Conservation (phyloP, 83 land plant species). For the Picea abies region DNA sequence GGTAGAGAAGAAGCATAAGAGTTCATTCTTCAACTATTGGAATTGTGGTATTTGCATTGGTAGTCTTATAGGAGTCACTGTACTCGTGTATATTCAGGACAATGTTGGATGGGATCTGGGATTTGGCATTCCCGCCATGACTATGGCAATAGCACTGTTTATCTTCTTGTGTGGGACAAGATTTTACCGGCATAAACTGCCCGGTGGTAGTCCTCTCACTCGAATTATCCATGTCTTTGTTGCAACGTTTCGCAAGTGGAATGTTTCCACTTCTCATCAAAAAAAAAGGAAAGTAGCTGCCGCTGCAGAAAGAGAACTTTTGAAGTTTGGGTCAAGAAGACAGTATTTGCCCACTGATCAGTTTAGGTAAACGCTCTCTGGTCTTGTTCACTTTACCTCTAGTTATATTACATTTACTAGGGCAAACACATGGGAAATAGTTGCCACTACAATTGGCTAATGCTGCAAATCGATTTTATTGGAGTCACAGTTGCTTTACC, state of each 20-base stretch:
- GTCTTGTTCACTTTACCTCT: background rate
- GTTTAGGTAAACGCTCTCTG: background rate
- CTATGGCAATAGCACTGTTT: constrained; percentile 16
- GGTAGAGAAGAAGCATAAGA: constrained; percentile 30
- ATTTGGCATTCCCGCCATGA: constrained; percentile 18
- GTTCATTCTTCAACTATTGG: constrained; percentile 32
- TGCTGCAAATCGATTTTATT: too few species aligned
- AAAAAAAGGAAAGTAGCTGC: background rate
- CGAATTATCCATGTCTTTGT: constrained; percentile 35
- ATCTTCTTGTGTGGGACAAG: constrained; percentile 19
- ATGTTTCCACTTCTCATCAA: background rate
- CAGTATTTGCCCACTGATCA: background rate
- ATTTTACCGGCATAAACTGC: constrained; percentile 37
- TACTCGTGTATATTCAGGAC: constrained; percentile 23
- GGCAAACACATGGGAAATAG: too few species aligned
- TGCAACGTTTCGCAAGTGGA: constrained; percentile 25
- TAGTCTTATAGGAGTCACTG: background rate
- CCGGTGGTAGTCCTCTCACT: constrained; percentile 39
- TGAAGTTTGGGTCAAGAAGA: constrained; percentile 9
- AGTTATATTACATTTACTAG: background rate
- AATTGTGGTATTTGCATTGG: constrained; percentile 20
- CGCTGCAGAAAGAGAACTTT: background rate
- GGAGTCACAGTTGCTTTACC: too few species aligned
- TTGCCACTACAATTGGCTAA: too few species aligned
- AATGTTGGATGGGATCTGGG: constrained; percentile 68